These are phyloP conservation scores for Hyaloscypha hepaticicola DNA, from an alignment of 495 filamentous ascomycete species.

Conservation along the genomic window DNA sequence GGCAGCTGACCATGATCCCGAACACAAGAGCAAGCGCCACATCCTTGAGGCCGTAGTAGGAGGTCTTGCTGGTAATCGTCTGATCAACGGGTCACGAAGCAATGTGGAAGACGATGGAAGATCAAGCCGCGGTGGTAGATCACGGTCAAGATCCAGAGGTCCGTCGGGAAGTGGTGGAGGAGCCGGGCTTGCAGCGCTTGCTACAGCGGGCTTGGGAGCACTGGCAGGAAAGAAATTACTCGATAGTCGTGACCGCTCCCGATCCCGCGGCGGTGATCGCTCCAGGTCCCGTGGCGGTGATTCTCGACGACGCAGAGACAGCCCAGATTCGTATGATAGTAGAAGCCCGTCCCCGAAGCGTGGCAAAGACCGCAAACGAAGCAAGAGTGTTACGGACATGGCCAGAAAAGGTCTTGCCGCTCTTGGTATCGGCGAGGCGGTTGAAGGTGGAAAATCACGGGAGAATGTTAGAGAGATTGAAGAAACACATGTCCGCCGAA, in stretches of 20 bases:
- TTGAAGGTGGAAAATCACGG: slow-evolving; percentile 34
- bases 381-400: slow-evolving; percentile 59
- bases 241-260: slow-evolving; percentile 62
- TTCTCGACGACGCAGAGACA: slow-evolving; percentile 44
- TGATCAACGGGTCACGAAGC: slow-evolving; percentile 73
- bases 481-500: slow-evolving; percentile 14
- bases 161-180: slow-evolving; percentile 45
- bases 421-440: slow-evolving; percentile 49
- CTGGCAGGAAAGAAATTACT: slow-evolving; percentile 78
- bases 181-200: slow-evolving; percentile 60
- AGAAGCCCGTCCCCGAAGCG: slow-evolving; percentile 36
- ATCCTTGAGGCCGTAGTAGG: slow-evolving; percentile 76
- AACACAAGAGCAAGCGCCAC: slow-evolving; percentile 67
- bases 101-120: slow-evolving; percentile 54
- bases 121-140: slow-evolving; percentile 50
- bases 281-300: slow-evolving; percentile 61
- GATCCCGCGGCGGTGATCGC: slow-evolving; percentile 52
- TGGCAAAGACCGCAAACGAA: slow-evolving; percentile 42
- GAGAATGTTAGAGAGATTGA: slow-evolving; percentile 59
- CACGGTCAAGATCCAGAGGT: slow-evolving; percentile 35
- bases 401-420: slow-evolving; percentile 54
- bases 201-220: slow-evolving; percentile 72
- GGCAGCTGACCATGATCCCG: slow-evolving; percentile 63
- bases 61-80: slow-evolving; percentile 76
- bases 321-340: slow-evolving; percentile 50